These are phyloP conservation scores for Epichloe typhina DNA, from an alignment of 2,329 filamentous ascomycete species.

Conservation along the genomic window DNA sequence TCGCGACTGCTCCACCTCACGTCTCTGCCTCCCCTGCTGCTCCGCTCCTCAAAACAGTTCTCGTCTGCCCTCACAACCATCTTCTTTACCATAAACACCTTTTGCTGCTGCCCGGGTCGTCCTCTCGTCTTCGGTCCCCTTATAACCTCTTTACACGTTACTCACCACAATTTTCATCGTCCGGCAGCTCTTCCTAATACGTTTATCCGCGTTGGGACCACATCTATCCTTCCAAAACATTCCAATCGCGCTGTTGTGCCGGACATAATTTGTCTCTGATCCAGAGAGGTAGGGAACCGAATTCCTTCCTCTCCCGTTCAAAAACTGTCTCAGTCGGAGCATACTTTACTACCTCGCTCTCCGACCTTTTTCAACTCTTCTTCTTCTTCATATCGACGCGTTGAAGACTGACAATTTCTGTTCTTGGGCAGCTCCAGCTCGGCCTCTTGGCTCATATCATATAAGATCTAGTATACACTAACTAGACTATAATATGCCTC, in stretches of 20 bases:
- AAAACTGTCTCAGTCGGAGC: constrained; percentile 17
- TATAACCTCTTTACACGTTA: constrained; percentile 10
- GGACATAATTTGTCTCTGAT: constrained; percentile 18
- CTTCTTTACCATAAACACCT: constrained; percentile 22
- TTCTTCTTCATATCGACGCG: constrained; percentile 8
- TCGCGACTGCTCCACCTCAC: constrained; percentile 10
- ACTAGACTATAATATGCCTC: constrained; percentile 22
- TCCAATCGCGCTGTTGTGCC: constrained; percentile 23
- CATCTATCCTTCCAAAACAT: constrained; percentile 20
- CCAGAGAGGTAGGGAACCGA: constrained; percentile 23
- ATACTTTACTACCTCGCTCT: constrained; percentile 9
- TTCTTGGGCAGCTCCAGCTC: constrained; percentile 5
- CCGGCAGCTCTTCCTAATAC: constrained; percentile 16
- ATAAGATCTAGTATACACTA: constrained; percentile 10
- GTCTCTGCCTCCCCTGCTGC: constrained; percentile 18
- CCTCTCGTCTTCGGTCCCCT: constrained; percentile 9
- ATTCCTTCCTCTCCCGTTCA: constrained; percentile 18
- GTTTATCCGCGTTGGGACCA: constrained; percentile 15
- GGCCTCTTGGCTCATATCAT: constrained; percentile 8
- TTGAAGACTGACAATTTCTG: constrained; percentile 8
- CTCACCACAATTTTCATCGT: constrained; percentile 12
- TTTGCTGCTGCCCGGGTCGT: constrained; percentile 15
- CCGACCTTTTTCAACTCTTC: constrained; percentile 2
- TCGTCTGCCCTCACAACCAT: constrained; percentile 19
- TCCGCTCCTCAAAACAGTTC: constrained; percentile 25